Conservation (phyloP, 768 basidiomycete genomes). For the Atractiella rhizophila region DNA sequence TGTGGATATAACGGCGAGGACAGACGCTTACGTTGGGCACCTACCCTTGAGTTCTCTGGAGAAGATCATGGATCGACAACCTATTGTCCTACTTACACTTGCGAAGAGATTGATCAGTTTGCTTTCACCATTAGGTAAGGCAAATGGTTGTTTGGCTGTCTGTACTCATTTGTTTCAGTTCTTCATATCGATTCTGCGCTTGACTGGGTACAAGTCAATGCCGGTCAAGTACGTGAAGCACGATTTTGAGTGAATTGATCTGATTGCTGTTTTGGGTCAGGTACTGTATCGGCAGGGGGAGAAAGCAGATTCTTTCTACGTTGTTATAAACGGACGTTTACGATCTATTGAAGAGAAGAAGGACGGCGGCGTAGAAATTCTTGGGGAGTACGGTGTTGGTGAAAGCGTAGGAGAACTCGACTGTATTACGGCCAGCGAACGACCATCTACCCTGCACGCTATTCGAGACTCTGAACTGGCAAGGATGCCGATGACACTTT, state of each 20-base stretch:
- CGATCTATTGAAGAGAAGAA: slow-evolving; percentile 65
- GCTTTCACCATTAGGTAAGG: slow-evolving; percentile 61
- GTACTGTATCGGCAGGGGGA: slow-evolving; percentile 83
- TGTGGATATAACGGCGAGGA: slow-evolving; percentile 89
- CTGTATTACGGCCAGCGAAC: slow-evolving; percentile 70
- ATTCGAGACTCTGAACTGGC: slow-evolving; percentile 95
- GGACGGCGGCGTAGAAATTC: slow-evolving; percentile 44
- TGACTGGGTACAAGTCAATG: slow-evolving; percentile 94
- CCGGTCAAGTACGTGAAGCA: no score
- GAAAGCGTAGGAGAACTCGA: slow-evolving; percentile 94
- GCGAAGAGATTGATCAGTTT: slow-evolving; percentile 90
- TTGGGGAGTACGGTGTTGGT: slow-evolving; percentile 86
- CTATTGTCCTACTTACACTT: slow-evolving; percentile 80
- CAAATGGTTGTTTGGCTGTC: not conserved
- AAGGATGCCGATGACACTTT: slow-evolving; percentile 84
- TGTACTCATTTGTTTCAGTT: slow-evolving; percentile 27
- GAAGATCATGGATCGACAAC: slow-evolving; percentile 66
- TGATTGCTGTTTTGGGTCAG: no score
- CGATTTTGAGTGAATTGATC: no score
- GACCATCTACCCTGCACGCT: slow-evolving; percentile 78
- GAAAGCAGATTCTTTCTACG: slow-evolving; percentile 81
- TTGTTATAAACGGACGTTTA: slow-evolving; percentile 87
- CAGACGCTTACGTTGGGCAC: slow-evolving; percentile 94
- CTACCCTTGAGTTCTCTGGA: slow-evolving; percentile 69
- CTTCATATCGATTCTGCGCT: slow-evolving; percentile 87